Evolutionary conservation across 2,329 filamentous ascomycete genomes (phyloP), one percentile per base, ranked within the genome.

Genomic region (Aspergillus quadricinctus): DNA sequence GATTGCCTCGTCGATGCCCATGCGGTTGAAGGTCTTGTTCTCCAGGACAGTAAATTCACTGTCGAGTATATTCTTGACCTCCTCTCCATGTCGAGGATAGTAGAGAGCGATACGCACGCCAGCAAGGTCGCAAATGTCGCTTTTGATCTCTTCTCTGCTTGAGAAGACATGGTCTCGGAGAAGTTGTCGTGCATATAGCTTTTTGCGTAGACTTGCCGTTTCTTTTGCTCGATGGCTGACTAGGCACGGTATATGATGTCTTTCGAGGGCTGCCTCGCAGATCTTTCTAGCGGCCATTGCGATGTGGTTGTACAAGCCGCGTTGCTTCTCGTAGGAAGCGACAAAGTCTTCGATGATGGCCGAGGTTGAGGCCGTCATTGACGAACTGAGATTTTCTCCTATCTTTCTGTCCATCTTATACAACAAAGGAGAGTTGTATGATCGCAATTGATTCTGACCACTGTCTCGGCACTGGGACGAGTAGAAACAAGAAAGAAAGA

Each of bases 41-140:
- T 43, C 40, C n/a, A 43, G n/a, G n/a, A 43, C 40, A 21, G 9
- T 43, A 4, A 54, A 40, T 41, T 27, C 45, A 4, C 27, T 17
- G 7, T 35, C 11, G 4, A 49, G 10, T 10, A 55, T 49, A 7
- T 21, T 29, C 21, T 23, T 48, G 11, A 52, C 56, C 19, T 25
- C 41, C 7, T 21, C 11, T 10, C 50, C 41, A 2, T 63, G 46
- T 4, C 21, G 19, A 4, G 59, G 52, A 17, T 52, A 54, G 31
- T 57, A 56, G 5, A 61, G 25, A 21, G 40, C 40, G 25, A 63
- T 57, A 1, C 57, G 57, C 17, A 63, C 59, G 5, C 59, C 56
- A 11, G 55, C 54, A 7, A 61, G 43, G 31, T 62, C 60, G 19
- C 41, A 43, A 10, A 63, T 55, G 19, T 59, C 57, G n/a, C 50